phyloP scores from a whole-genome alignment of 179 eudicot species.

The Carnegiea gigantea region DNA sequence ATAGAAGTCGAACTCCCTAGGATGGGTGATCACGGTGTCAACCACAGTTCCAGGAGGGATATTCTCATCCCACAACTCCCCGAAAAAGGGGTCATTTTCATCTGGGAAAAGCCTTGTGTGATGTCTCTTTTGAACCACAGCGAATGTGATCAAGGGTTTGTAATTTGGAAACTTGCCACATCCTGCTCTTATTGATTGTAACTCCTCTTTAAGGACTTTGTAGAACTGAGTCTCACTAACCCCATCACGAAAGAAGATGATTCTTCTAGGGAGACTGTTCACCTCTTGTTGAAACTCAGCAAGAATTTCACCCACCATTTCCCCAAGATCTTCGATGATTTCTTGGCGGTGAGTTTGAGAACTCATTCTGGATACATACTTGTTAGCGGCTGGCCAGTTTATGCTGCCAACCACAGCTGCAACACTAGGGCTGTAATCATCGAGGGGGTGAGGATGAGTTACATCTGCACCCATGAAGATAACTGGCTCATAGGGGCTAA shows the following conservation, averaged over 20 bases:
- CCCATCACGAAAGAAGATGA: constrained; percentile 86
- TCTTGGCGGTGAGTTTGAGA: constrained; percentile 92
- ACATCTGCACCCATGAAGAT: constrained; percentile 98
- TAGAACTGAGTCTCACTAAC: constrained; percentile 93
- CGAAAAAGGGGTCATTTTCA: constrained; percentile 38
- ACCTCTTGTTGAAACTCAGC: constrained; percentile 57
- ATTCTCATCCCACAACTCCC: constrained; percentile 48
- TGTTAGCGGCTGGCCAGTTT: constrained; percentile 91
- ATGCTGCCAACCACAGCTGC: constrained; percentile 90
- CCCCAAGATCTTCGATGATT: constrained; percentile 73
- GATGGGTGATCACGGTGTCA: constrained; percentile 83
- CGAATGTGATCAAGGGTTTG: constrained; percentile 74
- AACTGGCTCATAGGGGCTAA: constrained; percentile 54
- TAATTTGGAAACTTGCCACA: constrained; percentile 56
- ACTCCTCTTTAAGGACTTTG: constrained; percentile 80
- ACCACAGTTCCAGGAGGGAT: constrained; percentile 90
- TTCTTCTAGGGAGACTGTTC: constrained; percentile 55
- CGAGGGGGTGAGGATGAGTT: constrained; percentile 90
- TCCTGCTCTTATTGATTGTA: constrained; percentile 55
- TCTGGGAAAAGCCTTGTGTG: constrained; percentile 79
- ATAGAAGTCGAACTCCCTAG: constrained; percentile 82
- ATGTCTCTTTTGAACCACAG: constrained; percentile 93
- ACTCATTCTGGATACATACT: constrained; percentile 80
- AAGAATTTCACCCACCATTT: constrained; percentile 73
- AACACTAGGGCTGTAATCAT: constrained; percentile 88